Base-by-base conservation (phyloP, 805 yeast species). In the Candida coquimbonensis region DNA sequence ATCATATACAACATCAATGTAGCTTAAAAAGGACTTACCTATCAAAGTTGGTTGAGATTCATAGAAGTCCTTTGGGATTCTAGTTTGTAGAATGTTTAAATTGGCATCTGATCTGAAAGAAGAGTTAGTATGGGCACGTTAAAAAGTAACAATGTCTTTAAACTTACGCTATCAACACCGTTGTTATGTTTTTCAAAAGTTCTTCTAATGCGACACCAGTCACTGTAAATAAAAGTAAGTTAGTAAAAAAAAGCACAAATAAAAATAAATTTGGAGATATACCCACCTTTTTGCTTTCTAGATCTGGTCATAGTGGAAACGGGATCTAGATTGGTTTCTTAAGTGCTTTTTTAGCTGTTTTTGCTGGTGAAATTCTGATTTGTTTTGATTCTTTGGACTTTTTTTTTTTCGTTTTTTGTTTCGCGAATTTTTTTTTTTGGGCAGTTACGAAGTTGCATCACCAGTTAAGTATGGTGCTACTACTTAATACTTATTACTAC, bases 21-120 rank as follows among this genome's bases (percentile, higher is more conserved):
- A 47, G 8, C 38, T 26, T 8, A 46, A 39, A 33, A 53, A 53
- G 5, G 50, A 42, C 9, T 42, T 31, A 9, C 53, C 47, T 27
- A 57, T 53, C 21, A 40, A 44, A 1, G 40, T 38, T 1, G 61
- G 60, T 17, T 53, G 46, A 13, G 19, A 33, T 38, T 57, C 58
- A 16, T 49, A 24, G 36, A 53, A 49, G 1, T 52, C 51, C 3
- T 29, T 9, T 4, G 61, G 60, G 12, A 57, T 46, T 25, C 41
- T 43, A 3, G 58, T 47, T 17, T 40, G 38, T 11, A 57, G 39
- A 2, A 56, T 51, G 5, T 39, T 41, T 13, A 40, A 12, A 7
- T 39, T 16, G 19, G 49, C 49, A 34, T 54, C 58, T 5, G 58
- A 56, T 5, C 50, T 36, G 34, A 27, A 7, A 4, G 16, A 5